These are phyloP conservation scores for Datura wrightii DNA, from an alignment of 257 asterid genomes.

Conservation along the genomic window DNA sequence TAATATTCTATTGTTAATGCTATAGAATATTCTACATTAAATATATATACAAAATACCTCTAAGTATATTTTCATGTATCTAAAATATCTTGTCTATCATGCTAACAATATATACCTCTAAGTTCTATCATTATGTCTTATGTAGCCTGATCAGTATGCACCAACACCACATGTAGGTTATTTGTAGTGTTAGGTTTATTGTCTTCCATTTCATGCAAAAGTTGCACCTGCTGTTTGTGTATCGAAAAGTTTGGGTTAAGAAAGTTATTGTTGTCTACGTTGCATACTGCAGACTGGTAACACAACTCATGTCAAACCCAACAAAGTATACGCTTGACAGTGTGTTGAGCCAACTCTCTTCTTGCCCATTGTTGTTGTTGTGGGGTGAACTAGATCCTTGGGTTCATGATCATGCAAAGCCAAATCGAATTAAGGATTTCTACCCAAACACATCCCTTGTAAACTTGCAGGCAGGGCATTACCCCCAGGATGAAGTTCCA, in stretches of 20 bases:
- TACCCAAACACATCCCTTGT: conserved; percentile 69
- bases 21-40: too few species aligned
- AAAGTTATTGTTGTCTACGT: not conserved
- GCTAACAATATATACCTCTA: not conserved
- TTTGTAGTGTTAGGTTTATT: not conserved
- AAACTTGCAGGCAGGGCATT: conserved; percentile 87
- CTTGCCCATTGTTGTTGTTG: conserved; percentile 78
- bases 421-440: conserved; percentile 72
- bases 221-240: not conserved
- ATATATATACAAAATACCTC: too few species aligned
- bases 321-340: conserved; percentile 76
- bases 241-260: not conserved
- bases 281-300: conserved; percentile 61
- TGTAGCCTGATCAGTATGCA: not conserved
- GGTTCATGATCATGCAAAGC: conserved; percentile 82
- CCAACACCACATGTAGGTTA: not conserved
- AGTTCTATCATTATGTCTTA: not conserved
- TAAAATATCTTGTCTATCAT: too few species aligned
- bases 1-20: too few species aligned
- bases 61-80: too few species aligned
- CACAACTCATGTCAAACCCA: conserved; percentile 76
- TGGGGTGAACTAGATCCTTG: conserved; percentile 98
- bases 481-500: conserved; percentile 95
- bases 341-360: conserved; percentile 64
- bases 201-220: not conserved